Conservation (phyloP, 2,329 filamentous ascomycete genomes). For the Penicillium brasilianum region DNA sequence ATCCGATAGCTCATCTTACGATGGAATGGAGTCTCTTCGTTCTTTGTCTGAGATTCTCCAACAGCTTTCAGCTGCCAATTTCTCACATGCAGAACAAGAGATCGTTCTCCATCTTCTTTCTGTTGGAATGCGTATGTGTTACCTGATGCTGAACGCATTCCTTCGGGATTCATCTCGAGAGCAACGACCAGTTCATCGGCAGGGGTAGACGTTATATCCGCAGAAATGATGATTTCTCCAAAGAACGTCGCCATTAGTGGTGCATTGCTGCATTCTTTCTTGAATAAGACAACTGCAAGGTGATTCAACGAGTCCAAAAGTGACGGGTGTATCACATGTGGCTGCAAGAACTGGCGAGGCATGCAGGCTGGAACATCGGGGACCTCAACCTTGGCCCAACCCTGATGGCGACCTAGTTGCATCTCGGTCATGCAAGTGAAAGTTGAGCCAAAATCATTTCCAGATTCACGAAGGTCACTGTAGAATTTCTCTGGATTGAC, state of each 20-base stretch:
- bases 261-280: slow-evolving; percentile 7
- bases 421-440: slow-evolving; percentile 6
- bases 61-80: slow-evolving; percentile 7
- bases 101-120: slow-evolving; percentile 1
- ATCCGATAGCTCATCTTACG: slow-evolving; percentile 7
- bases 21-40: slow-evolving; percentile 1
- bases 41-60: background rate
- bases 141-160: slow-evolving; percentile 4
- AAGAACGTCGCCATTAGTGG: slow-evolving; percentile 9
- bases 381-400: slow-evolving; percentile 1
- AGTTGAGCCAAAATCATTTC: slow-evolving; percentile 1
- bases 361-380: slow-evolving; percentile 3
- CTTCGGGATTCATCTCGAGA: slow-evolving; percentile 6
- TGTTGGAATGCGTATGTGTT: slow-evolving; percentile 8
- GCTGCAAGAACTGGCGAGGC: slow-evolving; percentile 4
- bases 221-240: slow-evolving; percentile 1
- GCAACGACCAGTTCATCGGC: slow-evolving; percentile 4
- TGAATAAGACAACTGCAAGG: slow-evolving; percentile 4
- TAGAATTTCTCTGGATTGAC: background rate
- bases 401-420: background rate
- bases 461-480: background rate
- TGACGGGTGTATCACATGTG: slow-evolving; percentile 5
- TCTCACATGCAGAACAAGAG: slow-evolving; percentile 2
- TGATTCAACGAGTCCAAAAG: slow-evolving; percentile 4
- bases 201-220: slow-evolving; percentile 6